Conservation (phyloP, 306 rosid species). For the Urtica urens region DNA sequence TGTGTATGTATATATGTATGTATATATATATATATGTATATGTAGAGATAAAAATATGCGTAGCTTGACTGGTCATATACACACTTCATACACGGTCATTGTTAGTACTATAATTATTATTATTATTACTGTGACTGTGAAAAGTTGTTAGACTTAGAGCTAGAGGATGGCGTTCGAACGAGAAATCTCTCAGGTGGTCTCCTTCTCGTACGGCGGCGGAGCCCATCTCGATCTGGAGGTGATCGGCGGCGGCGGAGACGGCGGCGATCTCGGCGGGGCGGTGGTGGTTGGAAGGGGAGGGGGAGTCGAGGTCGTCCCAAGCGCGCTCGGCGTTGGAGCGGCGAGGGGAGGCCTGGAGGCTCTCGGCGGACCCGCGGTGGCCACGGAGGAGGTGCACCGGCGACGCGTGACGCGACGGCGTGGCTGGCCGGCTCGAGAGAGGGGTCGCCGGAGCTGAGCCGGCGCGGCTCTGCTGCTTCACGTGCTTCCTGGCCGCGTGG, state of each 20-base stretch:
- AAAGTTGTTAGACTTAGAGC: too few relatives aligned
- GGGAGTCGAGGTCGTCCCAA: conserved; percentile 24
- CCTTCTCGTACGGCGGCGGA: neutral
- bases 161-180: conserved; percentile 33
- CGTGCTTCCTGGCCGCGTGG: conserved; percentile 43
- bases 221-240: neutral
- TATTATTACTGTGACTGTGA: too few relatives aligned
- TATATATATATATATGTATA: too few relatives aligned
- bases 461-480: conserved; percentile 38
- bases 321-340: conserved; percentile 16
- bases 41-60: too few relatives aligned
- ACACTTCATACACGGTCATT: too few relatives aligned
- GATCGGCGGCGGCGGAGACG: conserved; percentile 7
- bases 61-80: too few relatives aligned
- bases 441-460: conserved; percentile 42
- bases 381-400: conserved; percentile 50
- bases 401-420: conserved; percentile 39
- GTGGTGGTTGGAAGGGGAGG: conserved; percentile 28
- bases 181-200: conserved; percentile 43
- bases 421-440: conserved; percentile 37
- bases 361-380: conserved; percentile 39
- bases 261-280: conserved; percentile 21
- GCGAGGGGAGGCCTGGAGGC: conserved; percentile 42
- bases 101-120: too few relatives aligned
- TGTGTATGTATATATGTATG: too few relatives aligned